phyloP scores from a whole-genome alignment of 352 stramenopile genomes.

The Globisporangium viniferum region DNA sequence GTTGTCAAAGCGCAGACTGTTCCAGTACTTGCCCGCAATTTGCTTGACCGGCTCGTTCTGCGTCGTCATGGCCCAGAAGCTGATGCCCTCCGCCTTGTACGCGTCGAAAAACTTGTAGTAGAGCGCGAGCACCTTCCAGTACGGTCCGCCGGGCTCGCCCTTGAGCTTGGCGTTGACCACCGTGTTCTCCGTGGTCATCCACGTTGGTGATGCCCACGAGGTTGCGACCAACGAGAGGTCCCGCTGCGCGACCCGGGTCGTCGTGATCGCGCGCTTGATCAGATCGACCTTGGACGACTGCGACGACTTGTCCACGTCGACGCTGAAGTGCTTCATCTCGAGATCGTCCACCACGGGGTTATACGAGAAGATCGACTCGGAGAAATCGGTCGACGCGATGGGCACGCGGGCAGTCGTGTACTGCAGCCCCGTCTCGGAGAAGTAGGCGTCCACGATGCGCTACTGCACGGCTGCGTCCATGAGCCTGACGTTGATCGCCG shows the following conservation, averaged over 20 bases:
- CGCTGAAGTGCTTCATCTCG: constrained; percentile 63
- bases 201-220: constrained; percentile 70
- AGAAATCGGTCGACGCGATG: constrained; percentile 83
- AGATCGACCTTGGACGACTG: constrained; percentile 33
- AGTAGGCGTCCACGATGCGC: constrained; percentile 65
- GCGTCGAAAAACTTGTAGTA: constrained; percentile 84
- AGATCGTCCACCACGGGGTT: constrained; percentile 33
- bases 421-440: constrained; percentile 47
- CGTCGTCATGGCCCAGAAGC: constrained; percentile 68
- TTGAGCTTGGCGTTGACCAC: constrained; percentile 44
- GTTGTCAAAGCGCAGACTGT: constrained; percentile 39
- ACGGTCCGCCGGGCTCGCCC: constrained; percentile 32
- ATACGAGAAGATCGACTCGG: constrained; percentile 44
- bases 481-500: constrained; percentile 68
- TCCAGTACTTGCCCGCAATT: constrained; percentile 34
- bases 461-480: constrained; percentile 48
- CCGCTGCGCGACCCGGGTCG: constrained; percentile 13
- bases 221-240: constrained; percentile 61
- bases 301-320: constrained; percentile 54
- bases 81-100: constrained; percentile 53
- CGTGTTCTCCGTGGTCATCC: constrained; percentile 73
- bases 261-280: constrained; percentile 33
- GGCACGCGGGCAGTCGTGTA: constrained; percentile 72
- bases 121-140: constrained; percentile 57
- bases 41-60: constrained; percentile 73